Evolutionary conservation across 371 early-diverging fungal species (phyloP).

Genomic region (Mortierella sp.): DNA sequence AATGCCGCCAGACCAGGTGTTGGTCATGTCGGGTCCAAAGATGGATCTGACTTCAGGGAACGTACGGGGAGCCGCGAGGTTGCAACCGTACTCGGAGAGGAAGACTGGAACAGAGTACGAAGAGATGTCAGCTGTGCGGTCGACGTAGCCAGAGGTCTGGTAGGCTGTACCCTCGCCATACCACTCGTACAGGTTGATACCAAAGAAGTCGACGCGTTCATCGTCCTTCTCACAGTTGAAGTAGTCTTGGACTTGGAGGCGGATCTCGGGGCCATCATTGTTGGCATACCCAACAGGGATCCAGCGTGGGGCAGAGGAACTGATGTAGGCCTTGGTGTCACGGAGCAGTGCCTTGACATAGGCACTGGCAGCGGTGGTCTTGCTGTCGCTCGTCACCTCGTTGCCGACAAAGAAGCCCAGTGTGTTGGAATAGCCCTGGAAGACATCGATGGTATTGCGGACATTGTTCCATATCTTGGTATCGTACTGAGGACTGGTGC

Average conservation of each 20-base stretch:
- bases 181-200: slow-evolving; percentile 77
- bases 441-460: slow-evolving; percentile 74
- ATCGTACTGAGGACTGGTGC: slow-evolving; percentile 74
- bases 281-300: slow-evolving; percentile 87
- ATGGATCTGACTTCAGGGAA: slow-evolving; percentile 75
- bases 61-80: slow-evolving; percentile 62
- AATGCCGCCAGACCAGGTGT: slow-evolving; percentile 80
- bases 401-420: slow-evolving; percentile 85
- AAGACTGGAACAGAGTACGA: slow-evolving; percentile 71
- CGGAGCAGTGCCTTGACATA: slow-evolving; percentile 81
- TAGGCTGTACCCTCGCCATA: slow-evolving; percentile 64
- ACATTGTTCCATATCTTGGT: slow-evolving; percentile 68
- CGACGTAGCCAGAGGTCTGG: slow-evolving; percentile 69
- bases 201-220: slow-evolving; percentile 74
- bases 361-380: slow-evolving; percentile 75
- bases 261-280: slow-evolving; percentile 79
- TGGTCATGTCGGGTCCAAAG: slow-evolving; percentile 76
- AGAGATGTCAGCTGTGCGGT: slow-evolving; percentile 66
- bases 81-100: slow-evolving; percentile 76
- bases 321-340: slow-evolving; percentile 77
- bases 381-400: slow-evolving; percentile 80
- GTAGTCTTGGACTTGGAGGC: slow-evolving; percentile 76
- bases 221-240: slow-evolving; percentile 78
- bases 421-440: slow-evolving; percentile 73
- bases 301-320: slow-evolving; percentile 48